Conservation (phyloP, 306 rosid genomes). For the Abrus pulchellus region DNA sequence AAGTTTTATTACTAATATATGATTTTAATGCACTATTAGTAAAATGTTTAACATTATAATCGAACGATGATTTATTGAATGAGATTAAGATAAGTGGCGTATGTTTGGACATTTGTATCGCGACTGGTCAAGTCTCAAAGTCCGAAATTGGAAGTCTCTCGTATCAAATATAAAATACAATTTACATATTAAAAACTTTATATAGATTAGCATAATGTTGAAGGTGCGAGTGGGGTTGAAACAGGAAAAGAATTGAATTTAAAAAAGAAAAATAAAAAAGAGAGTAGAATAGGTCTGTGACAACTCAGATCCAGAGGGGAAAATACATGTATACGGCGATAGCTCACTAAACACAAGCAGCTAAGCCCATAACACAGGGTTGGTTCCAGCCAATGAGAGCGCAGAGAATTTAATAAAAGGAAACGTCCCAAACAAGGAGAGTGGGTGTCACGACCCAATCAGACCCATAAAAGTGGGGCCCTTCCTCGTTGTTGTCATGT, state of each 20-base stretch:
- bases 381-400: constrained; percentile 51
- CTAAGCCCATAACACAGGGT: constrained; percentile 30
- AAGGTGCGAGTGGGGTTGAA: constrained; percentile 16
- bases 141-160: not conserved
- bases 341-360: constrained; percentile 23
- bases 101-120: not conserved
- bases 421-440: constrained; percentile 38
- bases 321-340: constrained; percentile 39
- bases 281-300: constrained; percentile 9
- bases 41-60: not conserved
- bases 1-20: not conserved
- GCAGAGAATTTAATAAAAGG: constrained; percentile 30
- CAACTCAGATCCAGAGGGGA: constrained; percentile 48
- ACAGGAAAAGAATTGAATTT: not conserved
- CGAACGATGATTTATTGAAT: not conserved
- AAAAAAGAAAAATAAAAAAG: not conserved
- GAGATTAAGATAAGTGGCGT: not conserved
- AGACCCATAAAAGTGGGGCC: constrained; percentile 42
- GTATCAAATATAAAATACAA: not conserved
- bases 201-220: not conserved
- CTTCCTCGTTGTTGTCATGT: constrained; percentile 51
- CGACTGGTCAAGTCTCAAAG: not conserved
- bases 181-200: not conserved
- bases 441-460: constrained; percentile 67
- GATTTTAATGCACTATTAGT: not conserved